These are phyloP conservation scores for Colletotrichum euphorbiae DNA, from an alignment of 2,329 filamentous ascomycete genomes.

Conservation along the genomic window DNA sequence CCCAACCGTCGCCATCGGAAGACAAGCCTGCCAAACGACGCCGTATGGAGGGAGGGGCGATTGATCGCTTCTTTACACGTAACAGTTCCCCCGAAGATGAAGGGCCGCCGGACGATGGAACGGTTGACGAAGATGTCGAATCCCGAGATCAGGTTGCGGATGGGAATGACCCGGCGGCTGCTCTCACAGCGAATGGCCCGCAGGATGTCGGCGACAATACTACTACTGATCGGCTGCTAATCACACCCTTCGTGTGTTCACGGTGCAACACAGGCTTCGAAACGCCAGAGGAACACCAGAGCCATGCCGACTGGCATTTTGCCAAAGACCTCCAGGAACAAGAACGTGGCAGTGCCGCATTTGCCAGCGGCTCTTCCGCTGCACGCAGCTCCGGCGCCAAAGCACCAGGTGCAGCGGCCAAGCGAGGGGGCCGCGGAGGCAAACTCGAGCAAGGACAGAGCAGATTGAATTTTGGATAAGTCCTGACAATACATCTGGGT, in stretches of 20 bases:
- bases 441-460: slow-evolving; percentile 69
- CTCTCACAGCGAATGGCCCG: not conserved
- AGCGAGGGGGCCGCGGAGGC: slow-evolving; percentile 48
- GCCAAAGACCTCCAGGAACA: slow-evolving; percentile 83
- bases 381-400: slow-evolving; percentile 47
- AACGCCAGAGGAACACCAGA: slow-evolving; percentile 69
- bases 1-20: not conserved
- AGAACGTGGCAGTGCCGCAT: slow-evolving; percentile 64
- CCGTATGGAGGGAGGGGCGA: slow-evolving; percentile 61
- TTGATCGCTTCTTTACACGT: slow-evolving; percentile 69
- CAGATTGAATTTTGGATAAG: slow-evolving; percentile 69
- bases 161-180: not conserved
- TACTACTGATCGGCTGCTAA: slow-evolving; percentile 46
- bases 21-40: slow-evolving; percentile 53
- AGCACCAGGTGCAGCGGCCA: slow-evolving; percentile 52
- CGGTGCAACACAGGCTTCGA: slow-evolving; percentile 74
- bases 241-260: slow-evolving; percentile 63
- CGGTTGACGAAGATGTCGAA: slow-evolving; percentile 17
- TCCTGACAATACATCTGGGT: not conserved
- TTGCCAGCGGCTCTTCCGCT: slow-evolving; percentile 52
- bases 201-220: not conserved
- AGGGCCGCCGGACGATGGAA: slow-evolving; percentile 41
- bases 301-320: slow-evolving; percentile 95
- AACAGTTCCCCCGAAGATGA: slow-evolving; percentile 47
- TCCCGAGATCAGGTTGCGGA: slow-evolving; percentile 39